Evolutionary conservation across 208 protist species (phyloP).

Genomic region (Leishmania aethiopica): DNA sequence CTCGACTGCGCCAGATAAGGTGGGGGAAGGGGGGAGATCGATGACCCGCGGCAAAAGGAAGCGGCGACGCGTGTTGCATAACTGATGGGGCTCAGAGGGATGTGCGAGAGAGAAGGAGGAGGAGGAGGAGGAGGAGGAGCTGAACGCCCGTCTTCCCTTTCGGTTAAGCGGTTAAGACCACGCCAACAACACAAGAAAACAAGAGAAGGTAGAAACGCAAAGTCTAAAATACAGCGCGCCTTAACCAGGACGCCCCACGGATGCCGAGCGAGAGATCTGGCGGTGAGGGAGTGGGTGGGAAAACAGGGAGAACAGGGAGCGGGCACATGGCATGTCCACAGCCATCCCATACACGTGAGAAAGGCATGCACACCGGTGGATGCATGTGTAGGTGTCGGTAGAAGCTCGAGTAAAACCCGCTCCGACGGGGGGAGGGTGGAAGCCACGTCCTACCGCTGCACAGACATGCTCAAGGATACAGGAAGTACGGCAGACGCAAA

Average conservation of each 20-base stretch:
- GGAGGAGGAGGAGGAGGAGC: background rate
- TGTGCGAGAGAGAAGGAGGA: background rate
- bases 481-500: background rate
- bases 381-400: background rate
- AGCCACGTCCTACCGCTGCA: background rate
- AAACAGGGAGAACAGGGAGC: background rate
- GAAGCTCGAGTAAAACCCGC: background rate
- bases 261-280: background rate
- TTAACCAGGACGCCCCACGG: background rate
- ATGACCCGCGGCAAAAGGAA: background rate
- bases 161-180: background rate
- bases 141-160: background rate
- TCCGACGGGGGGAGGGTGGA: background rate
- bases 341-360: background rate
- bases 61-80: background rate
- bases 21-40: background rate
- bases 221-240: background rate
- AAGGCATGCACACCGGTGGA: background rate
- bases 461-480: background rate
- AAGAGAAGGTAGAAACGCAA: background rate
- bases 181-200: background rate
- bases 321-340: background rate
- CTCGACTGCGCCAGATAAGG: background rate
- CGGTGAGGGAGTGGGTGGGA: background rate
- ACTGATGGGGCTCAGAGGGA: background rate